Evolutionary conservation across 2,329 filamentous ascomycete genomes (phyloP).

Genomic region (Epichloe typhina): DNA sequence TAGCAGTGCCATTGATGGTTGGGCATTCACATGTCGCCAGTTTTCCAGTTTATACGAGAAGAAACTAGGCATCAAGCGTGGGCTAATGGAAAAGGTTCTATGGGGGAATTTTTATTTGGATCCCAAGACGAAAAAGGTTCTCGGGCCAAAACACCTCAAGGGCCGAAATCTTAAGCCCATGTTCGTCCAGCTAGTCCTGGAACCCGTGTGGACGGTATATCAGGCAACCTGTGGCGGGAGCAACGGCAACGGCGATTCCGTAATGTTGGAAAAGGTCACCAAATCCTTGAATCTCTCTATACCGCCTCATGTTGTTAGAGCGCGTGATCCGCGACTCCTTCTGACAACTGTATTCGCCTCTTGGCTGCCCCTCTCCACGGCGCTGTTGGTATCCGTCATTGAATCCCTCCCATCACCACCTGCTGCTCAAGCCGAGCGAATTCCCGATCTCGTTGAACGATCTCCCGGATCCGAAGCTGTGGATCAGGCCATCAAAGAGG

Average conservation of each 20-base stretch:
- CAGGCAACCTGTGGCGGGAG: slow-evolving; percentile 75
- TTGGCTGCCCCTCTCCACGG: slow-evolving; percentile 89
- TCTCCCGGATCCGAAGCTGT: slow-evolving; percentile 68
- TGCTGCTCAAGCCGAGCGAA: slow-evolving; percentile 62
- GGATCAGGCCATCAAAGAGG: slow-evolving; percentile 54
- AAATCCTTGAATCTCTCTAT: slow-evolving; percentile 79
- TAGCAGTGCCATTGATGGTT: slow-evolving; percentile 94
- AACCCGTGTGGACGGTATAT: slow-evolving; percentile 94
- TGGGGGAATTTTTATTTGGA: slow-evolving; percentile 97
- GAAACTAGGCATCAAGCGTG: slow-evolving; percentile 88
- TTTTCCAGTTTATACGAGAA: slow-evolving; percentile 91
- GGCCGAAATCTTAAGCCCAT: slow-evolving; percentile 86
- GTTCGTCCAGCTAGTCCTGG: slow-evolving; percentile 92
- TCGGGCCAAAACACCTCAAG: slow-evolving; percentile 84
- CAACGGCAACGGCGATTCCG: slow-evolving; percentile 70
- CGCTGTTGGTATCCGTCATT: slow-evolving; percentile 82
- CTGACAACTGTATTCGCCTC: slow-evolving; percentile 76
- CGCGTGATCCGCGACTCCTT: slow-evolving; percentile 70
- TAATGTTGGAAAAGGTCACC: slow-evolving; percentile 82
- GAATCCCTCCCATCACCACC: slow-evolving; percentile 82
- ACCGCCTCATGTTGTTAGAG: slow-evolving; percentile 70
- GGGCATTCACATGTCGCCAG: slow-evolving; percentile 93
- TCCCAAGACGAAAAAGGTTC: slow-evolving; percentile 88
- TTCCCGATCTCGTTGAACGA: slow-evolving; percentile 65
- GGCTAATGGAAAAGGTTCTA: slow-evolving; percentile 77